phyloP scores from a whole-genome alignment of 495 filamentous ascomycete species.

The Staphylotrichum longicolle region DNA sequence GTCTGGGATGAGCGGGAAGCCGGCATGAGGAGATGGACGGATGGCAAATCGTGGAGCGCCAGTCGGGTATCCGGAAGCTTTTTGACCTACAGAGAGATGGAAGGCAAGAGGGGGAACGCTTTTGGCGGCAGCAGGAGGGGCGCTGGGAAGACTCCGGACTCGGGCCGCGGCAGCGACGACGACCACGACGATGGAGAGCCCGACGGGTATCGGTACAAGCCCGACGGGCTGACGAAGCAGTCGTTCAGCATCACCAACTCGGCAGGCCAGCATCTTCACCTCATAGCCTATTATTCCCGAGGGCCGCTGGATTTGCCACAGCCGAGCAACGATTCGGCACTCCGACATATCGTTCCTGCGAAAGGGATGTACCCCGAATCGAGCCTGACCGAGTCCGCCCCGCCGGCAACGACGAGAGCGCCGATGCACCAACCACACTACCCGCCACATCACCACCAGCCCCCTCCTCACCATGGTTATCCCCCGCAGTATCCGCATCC shows the following conservation, averaged over 20 bases:
- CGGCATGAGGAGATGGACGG: slow-evolving; percentile 97
- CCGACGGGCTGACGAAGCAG: slow-evolving; percentile 97
- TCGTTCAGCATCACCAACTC: slow-evolving; percentile 98
- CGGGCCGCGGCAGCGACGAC: slow-evolving; percentile 73
- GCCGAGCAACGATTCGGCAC: slow-evolving; percentile 73
- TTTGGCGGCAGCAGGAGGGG: slow-evolving; percentile 56
- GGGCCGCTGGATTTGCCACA: slow-evolving; percentile 65
- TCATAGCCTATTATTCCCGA: slow-evolving; percentile 95
- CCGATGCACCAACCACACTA: slow-evolving; percentile 48
- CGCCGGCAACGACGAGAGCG: slow-evolving; percentile 44
- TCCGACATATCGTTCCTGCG: slow-evolving; percentile 77
- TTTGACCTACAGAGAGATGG: slow-evolving; percentile 96
- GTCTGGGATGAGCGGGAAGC: slow-evolving; percentile 99
- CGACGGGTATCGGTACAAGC: slow-evolving; percentile 96
- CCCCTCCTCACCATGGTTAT: slow-evolving; percentile 46
- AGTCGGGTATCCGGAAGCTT: slow-evolving; percentile 97
- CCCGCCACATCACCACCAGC: slow-evolving; percentile 36
- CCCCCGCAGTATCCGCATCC: slow-evolving; percentile 42
- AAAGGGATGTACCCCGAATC: slow-evolving; percentile 98
- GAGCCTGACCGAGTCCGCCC: slow-evolving; percentile 78
- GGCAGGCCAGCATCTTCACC: slow-evolving; percentile 83
- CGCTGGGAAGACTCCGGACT: slow-evolving; percentile 77
- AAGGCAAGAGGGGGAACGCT: slow-evolving; percentile 72
- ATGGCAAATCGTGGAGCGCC: slow-evolving; percentile 98
- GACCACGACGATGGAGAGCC: slow-evolving; percentile 80